A percentile compares a stretch with the other conserved stretches of the same genome.
phyloP scores from a whole-genome alignment of 257 asterid genomes.

The Rauvolfia tetraphylla region DNA sequence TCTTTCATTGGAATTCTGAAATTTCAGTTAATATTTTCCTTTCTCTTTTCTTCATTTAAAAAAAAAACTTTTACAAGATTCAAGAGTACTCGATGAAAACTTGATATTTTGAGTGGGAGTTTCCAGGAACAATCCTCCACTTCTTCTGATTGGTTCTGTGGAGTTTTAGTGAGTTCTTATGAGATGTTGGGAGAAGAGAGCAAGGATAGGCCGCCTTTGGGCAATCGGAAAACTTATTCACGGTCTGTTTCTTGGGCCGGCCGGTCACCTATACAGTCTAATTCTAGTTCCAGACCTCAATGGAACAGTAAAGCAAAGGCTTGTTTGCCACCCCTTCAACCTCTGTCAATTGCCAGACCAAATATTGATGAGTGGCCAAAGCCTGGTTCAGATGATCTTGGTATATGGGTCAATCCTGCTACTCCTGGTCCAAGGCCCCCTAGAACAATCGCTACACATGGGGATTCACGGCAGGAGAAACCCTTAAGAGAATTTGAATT shows the following conservation, averaged over 20 bases:
- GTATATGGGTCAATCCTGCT: conserved; percentile 66
- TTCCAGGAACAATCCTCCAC: conserved; percentile 25
- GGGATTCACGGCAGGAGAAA: conserved; percentile 30
- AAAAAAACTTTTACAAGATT: conserved; percentile 1
- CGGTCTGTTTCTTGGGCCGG: conserved; percentile 81
- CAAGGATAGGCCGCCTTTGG: conserved; percentile 47
- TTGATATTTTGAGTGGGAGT: conserved; percentile 21
- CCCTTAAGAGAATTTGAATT: conserved; percentile 56
- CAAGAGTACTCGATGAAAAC: neutral
- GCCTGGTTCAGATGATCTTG: conserved; percentile 91
- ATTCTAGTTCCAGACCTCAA: conserved; percentile 44
- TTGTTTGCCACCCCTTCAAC: conserved; percentile 94
- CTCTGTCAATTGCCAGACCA: conserved; percentile 65
- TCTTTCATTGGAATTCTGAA: conserved; percentile 4
- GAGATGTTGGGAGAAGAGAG: conserved; percentile 59
- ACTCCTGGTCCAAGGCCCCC: conserved; percentile 63
- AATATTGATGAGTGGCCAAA: conserved; percentile 79
- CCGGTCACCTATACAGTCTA: conserved; percentile 55
- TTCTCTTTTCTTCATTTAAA: conserved; percentile 2
- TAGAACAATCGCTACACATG: conserved; percentile 48
- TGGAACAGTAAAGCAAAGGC: conserved; percentile 90
- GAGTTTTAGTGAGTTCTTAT: conserved; percentile 32
- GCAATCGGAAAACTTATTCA: conserved; percentile 46
- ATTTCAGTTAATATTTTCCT: conserved; percentile 13
- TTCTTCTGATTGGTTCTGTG: conserved; percentile 37